Conservation (phyloP, 768 basidiomycete species). For the Calocybe indica region DNA sequence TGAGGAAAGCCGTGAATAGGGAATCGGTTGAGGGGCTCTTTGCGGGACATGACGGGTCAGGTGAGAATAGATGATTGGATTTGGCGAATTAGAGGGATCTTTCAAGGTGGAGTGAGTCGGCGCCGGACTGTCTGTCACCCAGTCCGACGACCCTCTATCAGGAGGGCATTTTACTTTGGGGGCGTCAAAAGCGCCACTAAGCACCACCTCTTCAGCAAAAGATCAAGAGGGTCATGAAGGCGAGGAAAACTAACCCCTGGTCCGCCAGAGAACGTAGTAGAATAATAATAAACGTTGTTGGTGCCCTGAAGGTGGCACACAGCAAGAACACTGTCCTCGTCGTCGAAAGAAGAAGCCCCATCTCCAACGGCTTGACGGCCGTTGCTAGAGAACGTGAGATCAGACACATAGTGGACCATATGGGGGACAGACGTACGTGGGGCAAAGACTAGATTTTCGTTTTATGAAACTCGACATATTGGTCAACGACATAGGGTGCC, state of each 20-base stretch:
- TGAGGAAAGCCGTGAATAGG: conserved; percentile 18
- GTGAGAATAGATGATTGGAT: conserved; percentile 12
- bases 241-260: conserved; percentile 55
- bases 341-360: conserved; percentile 85
- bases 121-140: conserved; percentile 94
- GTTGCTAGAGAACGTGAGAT: conserved; percentile 57
- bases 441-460: conserved; percentile 89
- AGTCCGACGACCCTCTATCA: conserved; percentile 89
- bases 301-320: conserved; percentile 81
- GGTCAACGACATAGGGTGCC: conserved; percentile 78
- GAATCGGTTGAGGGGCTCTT: not conserved
- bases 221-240: not conserved
- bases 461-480: conserved; percentile 67
- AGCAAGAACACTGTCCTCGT: conserved; percentile 74
- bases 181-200: conserved; percentile 94
- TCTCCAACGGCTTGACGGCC: conserved; percentile 95
- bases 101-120: conserved; percentile 39
- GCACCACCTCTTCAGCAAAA: not conserved
- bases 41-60: conserved; percentile 1
- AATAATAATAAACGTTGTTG: conserved; percentile 84
- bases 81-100: conserved; percentile 33
- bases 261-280: conserved; percentile 91
- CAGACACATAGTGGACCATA: not conserved
- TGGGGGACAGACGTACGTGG: conserved; percentile 56
- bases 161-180: conserved; percentile 92